Percentiles rank a stretch among this genome's conserved stretches.
Conservation (phyloP, 1,284 basidiomycete species). For the Marasmius sp. region DNA sequence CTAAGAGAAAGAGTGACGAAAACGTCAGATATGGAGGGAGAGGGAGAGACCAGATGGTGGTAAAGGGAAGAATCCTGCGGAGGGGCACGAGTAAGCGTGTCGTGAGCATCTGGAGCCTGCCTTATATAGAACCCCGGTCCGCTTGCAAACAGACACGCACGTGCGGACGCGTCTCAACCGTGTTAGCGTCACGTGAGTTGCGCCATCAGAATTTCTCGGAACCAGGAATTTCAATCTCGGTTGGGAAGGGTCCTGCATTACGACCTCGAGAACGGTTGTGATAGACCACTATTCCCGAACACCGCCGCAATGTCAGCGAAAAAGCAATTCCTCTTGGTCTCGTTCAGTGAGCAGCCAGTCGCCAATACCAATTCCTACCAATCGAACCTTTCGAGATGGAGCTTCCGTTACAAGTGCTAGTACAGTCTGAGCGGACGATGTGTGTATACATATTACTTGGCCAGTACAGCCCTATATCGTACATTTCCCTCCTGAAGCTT, state of each 20-base stretch:
- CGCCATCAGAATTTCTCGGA: no score
- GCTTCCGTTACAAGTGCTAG: no score
- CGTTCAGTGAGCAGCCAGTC: no score
- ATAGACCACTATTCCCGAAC: no score
- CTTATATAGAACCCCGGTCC: background rate
- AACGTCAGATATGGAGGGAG: background rate
- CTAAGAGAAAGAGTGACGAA: background rate
- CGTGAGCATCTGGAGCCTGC: background rate
- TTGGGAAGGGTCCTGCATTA: no score
- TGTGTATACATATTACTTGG: background rate
- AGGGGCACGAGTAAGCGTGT: background rate
- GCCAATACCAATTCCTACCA: no score
- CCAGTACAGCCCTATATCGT: conserved; percentile 30
- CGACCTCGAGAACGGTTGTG: no score
- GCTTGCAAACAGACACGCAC: background rate
- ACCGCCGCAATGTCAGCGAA: no score
- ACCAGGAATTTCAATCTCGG: no score
- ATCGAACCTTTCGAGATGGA: no score
- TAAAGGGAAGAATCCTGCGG: background rate
- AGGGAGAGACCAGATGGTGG: background rate
- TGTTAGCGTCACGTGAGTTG: background rate
- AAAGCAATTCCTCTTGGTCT: no score
- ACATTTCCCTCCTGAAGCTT: conserved; percentile 24
- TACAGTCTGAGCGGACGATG: no score
- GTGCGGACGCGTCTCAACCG: background rate